Evolutionary conservation across 2,329 filamentous ascomycete species (phyloP), one percentile per base, ranked within the genome.

Genomic region (Exophiala sp.): DNA sequence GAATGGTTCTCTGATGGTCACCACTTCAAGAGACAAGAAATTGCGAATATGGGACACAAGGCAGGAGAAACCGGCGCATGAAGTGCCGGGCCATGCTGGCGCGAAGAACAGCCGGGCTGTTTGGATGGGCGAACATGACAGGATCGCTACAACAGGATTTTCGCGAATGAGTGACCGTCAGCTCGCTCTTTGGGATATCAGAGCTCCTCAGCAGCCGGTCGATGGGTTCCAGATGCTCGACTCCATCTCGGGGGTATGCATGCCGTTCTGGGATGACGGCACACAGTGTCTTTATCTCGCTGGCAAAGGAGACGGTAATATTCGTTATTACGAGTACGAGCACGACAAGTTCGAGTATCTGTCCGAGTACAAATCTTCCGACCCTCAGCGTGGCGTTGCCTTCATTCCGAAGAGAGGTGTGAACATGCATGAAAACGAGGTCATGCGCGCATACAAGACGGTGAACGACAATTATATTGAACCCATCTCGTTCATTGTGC

Each of bases 231-330:
- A 81, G 62, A 86, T 86, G 60, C 79, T 98, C 42, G 93, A 98
- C 71, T 94, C 88, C 40, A 95, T 95, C 64, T 96, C 91, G 39
- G 93, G 93, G 67, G 90, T 98, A 53, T 95, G 89, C 78, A 96
- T 98, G 88, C 93, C 93, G 24, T 97, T 98, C 80, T 98, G 93
- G 93, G 93, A 98, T 67, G 91, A 97, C 54, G 88, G 90, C 54
- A 95, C 88, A 45, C 89, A 93, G 72, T 94, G 88, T 67, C 76
- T 98, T 64, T 98, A 96, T 71, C 79, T 98, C 65, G 93, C 93
- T 63, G 93, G 93, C 66, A 97, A 97, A 76, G 93, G 91, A 70
- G 93, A 98, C 66, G 93, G 93, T 64, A 98, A 98, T 71, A 98
- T 98, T 65, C 90, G 93, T 58, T 98, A 98, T 77, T 98, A 87